Evolutionary conservation across 495 filamentous ascomycete species (phyloP).

Genomic region (Trichoderma orchidacearum): DNA sequence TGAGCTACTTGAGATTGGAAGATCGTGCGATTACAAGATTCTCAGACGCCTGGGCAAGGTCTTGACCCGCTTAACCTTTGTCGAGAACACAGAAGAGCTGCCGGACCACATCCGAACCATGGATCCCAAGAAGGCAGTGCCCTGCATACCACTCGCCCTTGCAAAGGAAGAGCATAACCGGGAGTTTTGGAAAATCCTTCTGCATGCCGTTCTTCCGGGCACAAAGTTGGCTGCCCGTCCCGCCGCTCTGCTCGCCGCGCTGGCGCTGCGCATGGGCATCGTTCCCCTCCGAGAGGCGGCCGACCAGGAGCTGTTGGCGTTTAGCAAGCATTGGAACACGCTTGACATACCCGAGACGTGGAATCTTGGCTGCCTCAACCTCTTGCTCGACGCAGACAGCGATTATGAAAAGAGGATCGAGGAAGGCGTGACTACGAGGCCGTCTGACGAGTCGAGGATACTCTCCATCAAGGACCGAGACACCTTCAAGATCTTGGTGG

Average conservation of each 20-base stretch:
- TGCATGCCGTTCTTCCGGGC: constrained; percentile 28
- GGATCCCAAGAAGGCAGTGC: constrained; percentile 8
- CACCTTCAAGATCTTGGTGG: constrained; percentile 27
- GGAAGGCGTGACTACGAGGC: constrained; percentile 1
- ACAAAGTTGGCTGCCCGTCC: constrained; percentile 26
- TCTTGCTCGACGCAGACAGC: constrained; percentile 28
- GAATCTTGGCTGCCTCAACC: constrained; percentile 24
- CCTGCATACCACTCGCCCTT: constrained; percentile 24
- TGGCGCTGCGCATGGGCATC: constrained; percentile 28
- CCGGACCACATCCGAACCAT: constrained; percentile 22
- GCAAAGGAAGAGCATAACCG: constrained; percentile 12
- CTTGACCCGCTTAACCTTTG: constrained; percentile 27
- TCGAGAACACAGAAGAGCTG: constrained; percentile 20
- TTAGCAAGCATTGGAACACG: constrained; percentile 24
- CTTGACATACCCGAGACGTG: constrained; percentile 31
- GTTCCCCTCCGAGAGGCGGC: constrained; percentile 21
- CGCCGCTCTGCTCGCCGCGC: constrained; percentile 28
- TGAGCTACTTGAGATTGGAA: constrained; percentile 31
- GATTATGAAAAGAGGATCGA: constrained; percentile 11
- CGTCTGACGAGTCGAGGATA: constrained; percentile 3
- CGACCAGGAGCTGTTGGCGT: constrained; percentile 21
- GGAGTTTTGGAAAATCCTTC: constrained; percentile 28
- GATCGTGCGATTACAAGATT: constrained; percentile 27
- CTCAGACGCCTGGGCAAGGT: constrained; percentile 25
- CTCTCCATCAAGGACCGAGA: constrained; percentile 15